phyloP scores from a whole-genome alignment of 164 flowering plant species.

The Kingdonia uniflora region DNA sequence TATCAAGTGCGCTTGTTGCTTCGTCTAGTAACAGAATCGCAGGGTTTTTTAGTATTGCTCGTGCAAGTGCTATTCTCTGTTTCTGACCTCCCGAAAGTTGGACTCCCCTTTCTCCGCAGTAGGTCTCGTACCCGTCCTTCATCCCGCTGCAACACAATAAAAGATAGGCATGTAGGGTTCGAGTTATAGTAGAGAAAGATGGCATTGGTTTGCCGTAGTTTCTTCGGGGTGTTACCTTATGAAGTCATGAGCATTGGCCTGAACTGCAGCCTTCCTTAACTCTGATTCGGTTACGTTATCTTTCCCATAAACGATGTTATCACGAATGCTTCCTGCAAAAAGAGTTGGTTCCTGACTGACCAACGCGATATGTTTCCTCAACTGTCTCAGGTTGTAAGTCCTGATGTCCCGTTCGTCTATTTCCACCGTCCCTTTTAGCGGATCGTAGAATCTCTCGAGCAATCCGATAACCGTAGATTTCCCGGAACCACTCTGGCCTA shows the following conservation, averaged over 20 bases:
- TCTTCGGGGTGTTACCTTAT: too few species aligned
- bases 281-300: constrained; percentile 20
- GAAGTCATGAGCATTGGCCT: constrained; percentile 28
- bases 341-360: constrained; percentile 33
- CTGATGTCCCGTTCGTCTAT: constrained; percentile 23
- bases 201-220: too few species aligned
- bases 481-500: constrained; percentile 28
- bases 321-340: constrained; percentile 19
- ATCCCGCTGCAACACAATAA: constrained; percentile 11
- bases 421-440: constrained; percentile 17
- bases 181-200: too few species aligned
- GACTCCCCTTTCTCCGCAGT: constrained; percentile 49
- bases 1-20: constrained; percentile 51
- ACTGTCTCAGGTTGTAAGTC: constrained; percentile 14
- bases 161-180: too few species aligned
- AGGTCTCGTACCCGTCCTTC: constrained; percentile 36
- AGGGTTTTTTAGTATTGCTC: constrained; percentile 47
- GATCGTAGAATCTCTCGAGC: constrained; percentile 29
- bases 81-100: constrained; percentile 56
- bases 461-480: constrained; percentile 27
- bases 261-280: constrained; percentile 20
- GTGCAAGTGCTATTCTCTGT: constrained; percentile 49
- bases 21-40: constrained; percentile 37
- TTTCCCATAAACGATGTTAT: constrained; percentile 22
- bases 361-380: constrained; percentile 18